phyloP scores from a whole-genome alignment of 192 early-diverging fungal species.

The Backusella luteola region DNA sequence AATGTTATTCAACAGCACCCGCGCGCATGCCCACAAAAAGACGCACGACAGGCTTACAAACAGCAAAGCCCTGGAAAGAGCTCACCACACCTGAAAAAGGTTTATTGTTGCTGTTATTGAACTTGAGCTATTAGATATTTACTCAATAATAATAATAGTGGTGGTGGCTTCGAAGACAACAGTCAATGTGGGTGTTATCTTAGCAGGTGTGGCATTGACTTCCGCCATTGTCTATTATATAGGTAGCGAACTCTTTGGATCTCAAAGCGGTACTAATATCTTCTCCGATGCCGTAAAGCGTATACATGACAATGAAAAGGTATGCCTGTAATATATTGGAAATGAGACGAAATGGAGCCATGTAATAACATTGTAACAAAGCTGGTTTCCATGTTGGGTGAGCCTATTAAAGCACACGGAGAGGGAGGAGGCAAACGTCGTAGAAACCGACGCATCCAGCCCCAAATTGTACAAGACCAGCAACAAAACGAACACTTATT shows the following conservation, averaged over 20 bases:
- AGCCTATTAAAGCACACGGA: conserved; percentile 43
- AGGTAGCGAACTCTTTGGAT: conserved; percentile 46
- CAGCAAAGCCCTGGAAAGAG: conserved; percentile 47
- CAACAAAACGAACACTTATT: conserved; percentile 49
- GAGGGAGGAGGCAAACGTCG: conserved; percentile 20
- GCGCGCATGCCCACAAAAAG: neutral
- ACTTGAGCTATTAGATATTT: neutral
- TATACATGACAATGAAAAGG: conserved; percentile 40
- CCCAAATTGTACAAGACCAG: conserved; percentile 44
- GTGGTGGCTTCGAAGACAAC: conserved; percentile 50
- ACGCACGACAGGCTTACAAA: conserved; percentile 1
- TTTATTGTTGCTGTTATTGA: neutral
- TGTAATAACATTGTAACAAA: neutral
- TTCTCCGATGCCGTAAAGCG: conserved; percentile 54
- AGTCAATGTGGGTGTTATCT: conserved; percentile 48
- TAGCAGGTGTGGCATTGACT: conserved; percentile 42
- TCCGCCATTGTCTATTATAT: conserved; percentile 44
- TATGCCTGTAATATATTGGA: neutral
- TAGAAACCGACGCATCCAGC: conserved; percentile 24
- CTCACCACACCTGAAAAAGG: conserved; percentile 48
- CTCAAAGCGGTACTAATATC: conserved; percentile 49
- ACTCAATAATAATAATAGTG: conserved; percentile 29
- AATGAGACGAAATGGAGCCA: too few relatives aligned
- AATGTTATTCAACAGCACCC: neutral
- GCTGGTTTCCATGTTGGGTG: conserved; percentile 27